Percentiles rank a stretch among this genome's conserved stretches.
Evolutionary conservation across 169 alveolate species (phyloP).

Genomic region (Eimeria falciformis): DNA sequence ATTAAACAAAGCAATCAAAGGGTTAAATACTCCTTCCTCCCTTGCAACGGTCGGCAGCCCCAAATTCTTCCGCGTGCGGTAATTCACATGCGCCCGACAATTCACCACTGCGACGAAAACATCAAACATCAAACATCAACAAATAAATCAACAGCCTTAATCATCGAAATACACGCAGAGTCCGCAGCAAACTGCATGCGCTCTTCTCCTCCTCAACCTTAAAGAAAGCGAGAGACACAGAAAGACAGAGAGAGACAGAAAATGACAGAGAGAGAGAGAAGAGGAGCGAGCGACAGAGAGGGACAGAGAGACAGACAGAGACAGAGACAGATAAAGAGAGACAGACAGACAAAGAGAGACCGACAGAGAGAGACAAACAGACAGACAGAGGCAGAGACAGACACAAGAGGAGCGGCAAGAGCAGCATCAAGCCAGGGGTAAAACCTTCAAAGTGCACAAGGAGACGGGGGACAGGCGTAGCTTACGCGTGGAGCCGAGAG

Average conservation of each 20-base stretch:
- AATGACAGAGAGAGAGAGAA: neutral
- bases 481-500: conserved; percentile 52
- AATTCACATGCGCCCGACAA: conserved; percentile 50
- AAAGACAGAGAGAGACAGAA: neutral
- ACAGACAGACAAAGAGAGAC: no score
- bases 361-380: no score
- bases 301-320: neutral
- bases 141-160: neutral
- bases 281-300: neutral
- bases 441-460: neutral
- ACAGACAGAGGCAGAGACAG: no score
- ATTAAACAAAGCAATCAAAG: neutral
- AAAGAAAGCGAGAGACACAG: neutral
- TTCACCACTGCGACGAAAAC: neutral
- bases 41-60: conserved; percentile 7
- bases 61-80: conserved; percentile 22
- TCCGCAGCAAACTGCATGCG: no score
- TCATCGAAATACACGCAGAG: no score
- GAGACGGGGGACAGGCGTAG: neutral
- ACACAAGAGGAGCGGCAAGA: neutral
- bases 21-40: neutral
- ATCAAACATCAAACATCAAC: neutral
- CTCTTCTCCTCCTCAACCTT: no score
- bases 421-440: no score
- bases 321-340: neutral